These are phyloP conservation scores for Cicer chorassanicum DNA, from an alignment of 306 rosid genomes.

Conservation along the genomic window DNA sequence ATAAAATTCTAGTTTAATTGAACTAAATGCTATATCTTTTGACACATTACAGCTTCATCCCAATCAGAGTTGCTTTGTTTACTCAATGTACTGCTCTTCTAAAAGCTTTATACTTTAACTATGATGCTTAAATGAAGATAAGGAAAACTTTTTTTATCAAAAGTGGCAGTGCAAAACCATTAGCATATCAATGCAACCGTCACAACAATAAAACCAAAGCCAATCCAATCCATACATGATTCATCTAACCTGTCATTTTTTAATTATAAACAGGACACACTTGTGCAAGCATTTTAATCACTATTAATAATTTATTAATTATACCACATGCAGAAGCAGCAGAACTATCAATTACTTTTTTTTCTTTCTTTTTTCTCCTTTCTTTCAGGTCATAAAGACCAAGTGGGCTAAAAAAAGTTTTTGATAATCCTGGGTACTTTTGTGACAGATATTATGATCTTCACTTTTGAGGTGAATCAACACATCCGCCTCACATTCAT, in stretches of 20 bases:
- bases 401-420: constrained; percentile 27
- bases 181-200: constrained; percentile 41
- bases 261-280: constrained; percentile 29
- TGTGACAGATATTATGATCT: constrained; percentile 20
- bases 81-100: constrained; percentile 46
- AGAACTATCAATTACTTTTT: constrained; percentile 31
- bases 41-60: constrained; percentile 51
- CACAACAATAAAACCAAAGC: constrained; percentile 32
- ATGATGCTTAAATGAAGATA: constrained; percentile 51
- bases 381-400: constrained; percentile 28
- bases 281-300: constrained; percentile 30
- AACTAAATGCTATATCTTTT: constrained; percentile 51
- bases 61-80: constrained; percentile 53
- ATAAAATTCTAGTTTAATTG: constrained; percentile 44
- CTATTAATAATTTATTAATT: constrained; percentile 18
- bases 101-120: constrained; percentile 47
- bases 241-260: constrained; percentile 33
- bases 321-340: constrained; percentile 8
- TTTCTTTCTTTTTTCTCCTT: constrained; percentile 7
- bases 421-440: constrained; percentile 27
- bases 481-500: constrained; percentile 38
- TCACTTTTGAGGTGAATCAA: constrained; percentile 39
- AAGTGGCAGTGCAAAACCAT: constrained; percentile 48
- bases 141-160: constrained; percentile 60
- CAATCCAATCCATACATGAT: constrained; percentile 41